Evolutionary conservation across 2,329 filamentous ascomycete genomes (phyloP).

Genomic region (Botryosphaeria agaves): DNA sequence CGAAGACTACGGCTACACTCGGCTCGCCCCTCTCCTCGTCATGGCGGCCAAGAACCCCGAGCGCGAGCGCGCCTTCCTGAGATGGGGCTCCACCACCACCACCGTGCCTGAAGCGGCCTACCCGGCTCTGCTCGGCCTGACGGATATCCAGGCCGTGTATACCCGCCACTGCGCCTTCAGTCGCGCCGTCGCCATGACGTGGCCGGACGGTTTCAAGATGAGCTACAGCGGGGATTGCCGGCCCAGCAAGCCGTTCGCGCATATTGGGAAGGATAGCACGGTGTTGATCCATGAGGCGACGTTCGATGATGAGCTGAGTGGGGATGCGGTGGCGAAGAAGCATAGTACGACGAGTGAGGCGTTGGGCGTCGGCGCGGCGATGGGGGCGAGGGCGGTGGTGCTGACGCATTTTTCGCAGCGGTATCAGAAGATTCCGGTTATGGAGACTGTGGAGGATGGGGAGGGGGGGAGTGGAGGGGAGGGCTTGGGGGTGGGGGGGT

Average conservation of each 20-base stretch:
- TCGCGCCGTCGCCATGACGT: conserved; percentile 60
- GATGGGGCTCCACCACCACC: conserved; percentile 18
- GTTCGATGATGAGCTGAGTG: conserved; percentile 69
- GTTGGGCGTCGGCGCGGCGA: conserved; percentile 54
- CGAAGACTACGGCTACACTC: conserved; percentile 58
- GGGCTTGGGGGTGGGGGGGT: conserved; percentile 10
- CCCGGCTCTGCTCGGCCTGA: conserved; percentile 40
- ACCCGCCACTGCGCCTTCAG: conserved; percentile 71
- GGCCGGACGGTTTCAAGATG: conserved; percentile 65
- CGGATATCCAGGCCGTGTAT: conserved; percentile 43
- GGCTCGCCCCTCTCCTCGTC: conserved; percentile 33
- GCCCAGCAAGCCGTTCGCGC: conserved; percentile 51
- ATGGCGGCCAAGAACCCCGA: conserved; percentile 10
- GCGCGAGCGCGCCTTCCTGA: conserved; percentile 10
- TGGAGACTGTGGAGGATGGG: conserved; percentile 21
- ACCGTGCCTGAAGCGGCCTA: conserved; percentile 15
- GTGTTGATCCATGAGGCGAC: conserved; percentile 91
- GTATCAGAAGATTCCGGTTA: conserved; percentile 57
- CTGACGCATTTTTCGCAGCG: conserved; percentile 93
- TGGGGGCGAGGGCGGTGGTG: conserved; percentile 65
- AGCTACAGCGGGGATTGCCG: conserved; percentile 92
- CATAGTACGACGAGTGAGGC: conserved; percentile 84
- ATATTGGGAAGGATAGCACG: conserved; percentile 57
- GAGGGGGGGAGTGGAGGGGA: conserved; percentile 11
- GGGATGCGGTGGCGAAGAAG: conserved; percentile 71